A percentile compares a stretch with the other conserved stretches of the same genome.
These are phyloP conservation scores for Aphanomyces euteiches DNA, from an alignment of 352 stramenopile species.

Conservation along the genomic window DNA sequence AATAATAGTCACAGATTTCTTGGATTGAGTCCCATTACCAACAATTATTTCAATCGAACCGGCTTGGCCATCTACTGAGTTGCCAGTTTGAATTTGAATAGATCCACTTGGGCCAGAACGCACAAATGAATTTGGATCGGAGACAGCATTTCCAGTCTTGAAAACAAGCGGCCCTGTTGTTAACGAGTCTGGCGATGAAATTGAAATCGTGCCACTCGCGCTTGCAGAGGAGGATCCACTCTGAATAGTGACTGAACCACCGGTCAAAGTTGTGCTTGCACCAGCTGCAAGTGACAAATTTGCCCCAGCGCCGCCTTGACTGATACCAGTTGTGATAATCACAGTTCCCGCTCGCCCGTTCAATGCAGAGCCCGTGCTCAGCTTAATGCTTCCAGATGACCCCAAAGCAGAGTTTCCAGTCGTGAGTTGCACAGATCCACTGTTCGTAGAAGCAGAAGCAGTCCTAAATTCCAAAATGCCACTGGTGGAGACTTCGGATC, in stretches of 20 bases:
- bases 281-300: conserved; percentile 40
- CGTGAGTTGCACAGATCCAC: conserved; percentile 47
- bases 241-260: conserved; percentile 48
- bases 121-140: neutral
- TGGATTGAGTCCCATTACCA: conserved; percentile 34
- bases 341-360: conserved; percentile 15
- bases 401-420: conserved; percentile 42
- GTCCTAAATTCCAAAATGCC: conserved; percentile 39
- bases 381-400: conserved; percentile 43
- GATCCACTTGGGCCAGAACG: conserved; percentile 39
- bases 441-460: conserved; percentile 37
- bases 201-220: conserved; percentile 42
- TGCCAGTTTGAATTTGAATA: conserved; percentile 52
- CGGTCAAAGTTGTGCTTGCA: conserved; percentile 39
- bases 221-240: conserved; percentile 45
- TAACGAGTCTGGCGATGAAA: conserved; percentile 45
- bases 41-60: conserved; percentile 40
- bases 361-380: conserved; percentile 23
- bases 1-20: neutral
- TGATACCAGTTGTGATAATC: conserved; percentile 23
- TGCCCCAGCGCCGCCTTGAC: conserved; percentile 32
- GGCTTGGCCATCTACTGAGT: conserved; percentile 40
- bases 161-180: conserved; percentile 35
- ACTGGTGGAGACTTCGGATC: conserved; percentile 37
- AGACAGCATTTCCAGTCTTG: conserved; percentile 36